phyloP scores from a whole-genome alignment of 345 rosid species.

The Brassica incana region DNA sequence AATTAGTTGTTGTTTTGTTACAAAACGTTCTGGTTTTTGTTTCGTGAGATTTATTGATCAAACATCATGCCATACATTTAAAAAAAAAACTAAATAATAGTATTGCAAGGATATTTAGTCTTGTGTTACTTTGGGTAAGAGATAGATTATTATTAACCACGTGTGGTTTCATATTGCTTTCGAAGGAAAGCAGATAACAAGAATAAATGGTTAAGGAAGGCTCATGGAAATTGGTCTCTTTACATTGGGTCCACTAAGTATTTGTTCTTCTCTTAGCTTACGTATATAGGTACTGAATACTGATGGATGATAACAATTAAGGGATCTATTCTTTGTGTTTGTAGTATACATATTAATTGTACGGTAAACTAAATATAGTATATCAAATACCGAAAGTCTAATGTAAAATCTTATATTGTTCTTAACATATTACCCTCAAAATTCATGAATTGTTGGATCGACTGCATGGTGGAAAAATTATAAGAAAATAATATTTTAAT shows the following conservation, averaged over 20 bases:
- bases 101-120: too few species aligned
- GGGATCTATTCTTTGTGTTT: neutral
- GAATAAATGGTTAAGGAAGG: neutral
- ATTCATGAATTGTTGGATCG: neutral
- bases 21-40: too few species aligned
- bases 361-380: neutral
- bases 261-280: neutral
- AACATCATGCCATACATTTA: neutral
- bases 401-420: neutral
- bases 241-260: conserved; percentile 19
- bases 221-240: conserved; percentile 9
- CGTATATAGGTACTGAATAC: neutral
- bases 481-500: neutral
- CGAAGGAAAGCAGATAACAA: neutral
- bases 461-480: neutral
- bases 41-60: neutral
- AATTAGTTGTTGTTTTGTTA: too few species aligned
- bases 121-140: too few species aligned
- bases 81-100: neutral
- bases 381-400: neutral
- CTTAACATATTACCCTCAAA: neutral
- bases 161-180: too few species aligned
- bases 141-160: neutral
- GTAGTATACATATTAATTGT: neutral
- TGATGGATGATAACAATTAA: neutral